Evolutionary conservation across 1,139 yeast species (phyloP).

Genomic region (Pichia sp.): DNA sequence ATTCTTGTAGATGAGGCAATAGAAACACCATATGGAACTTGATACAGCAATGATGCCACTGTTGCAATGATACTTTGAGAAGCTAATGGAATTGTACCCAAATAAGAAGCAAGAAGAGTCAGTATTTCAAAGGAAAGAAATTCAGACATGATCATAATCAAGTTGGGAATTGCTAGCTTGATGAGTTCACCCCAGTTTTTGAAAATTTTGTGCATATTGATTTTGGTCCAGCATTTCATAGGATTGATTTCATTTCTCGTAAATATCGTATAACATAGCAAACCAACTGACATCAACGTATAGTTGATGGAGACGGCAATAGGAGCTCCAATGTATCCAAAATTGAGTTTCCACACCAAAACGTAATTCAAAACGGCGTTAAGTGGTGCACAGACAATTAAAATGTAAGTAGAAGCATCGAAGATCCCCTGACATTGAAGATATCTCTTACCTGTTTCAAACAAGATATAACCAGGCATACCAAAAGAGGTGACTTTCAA

Average conservation of each 20-base stretch:
- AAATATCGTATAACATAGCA: conserved; percentile 33
- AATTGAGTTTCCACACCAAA: conserved; percentile 36
- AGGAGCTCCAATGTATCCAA: conserved; percentile 50
- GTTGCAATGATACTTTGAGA: conserved; percentile 53
- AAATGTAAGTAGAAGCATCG: conserved; percentile 43
- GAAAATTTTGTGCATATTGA: conserved; percentile 28
- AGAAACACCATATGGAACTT: conserved; percentile 55
- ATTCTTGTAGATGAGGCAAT: conserved; percentile 54
- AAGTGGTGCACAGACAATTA: conserved; percentile 45
- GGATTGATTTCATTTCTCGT: conserved; percentile 28
- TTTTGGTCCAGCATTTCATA: conserved; percentile 41
- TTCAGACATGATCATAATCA: conserved; percentile 53
- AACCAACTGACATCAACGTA: conserved; percentile 46
- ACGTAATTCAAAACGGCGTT: conserved; percentile 41
- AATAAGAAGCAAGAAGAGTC: conserved; percentile 45
- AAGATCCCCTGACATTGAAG: conserved; percentile 48
- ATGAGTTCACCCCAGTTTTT: conserved; percentile 40
- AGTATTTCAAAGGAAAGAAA: conserved; percentile 50
- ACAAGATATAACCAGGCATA: conserved; percentile 46
- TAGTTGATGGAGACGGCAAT: conserved; percentile 49
- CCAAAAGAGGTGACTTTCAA: conserved; percentile 43
- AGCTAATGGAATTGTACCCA: conserved; percentile 47
- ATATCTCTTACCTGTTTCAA: conserved; percentile 47
- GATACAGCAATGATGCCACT: conserved; percentile 37
- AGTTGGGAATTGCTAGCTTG: conserved; percentile 47